Percentiles rank a stretch among this genome's conserved stretches.
Evolutionary conservation across 2,329 filamentous ascomycete species (phyloP).

Genomic region (Neurospora crassa): DNA sequence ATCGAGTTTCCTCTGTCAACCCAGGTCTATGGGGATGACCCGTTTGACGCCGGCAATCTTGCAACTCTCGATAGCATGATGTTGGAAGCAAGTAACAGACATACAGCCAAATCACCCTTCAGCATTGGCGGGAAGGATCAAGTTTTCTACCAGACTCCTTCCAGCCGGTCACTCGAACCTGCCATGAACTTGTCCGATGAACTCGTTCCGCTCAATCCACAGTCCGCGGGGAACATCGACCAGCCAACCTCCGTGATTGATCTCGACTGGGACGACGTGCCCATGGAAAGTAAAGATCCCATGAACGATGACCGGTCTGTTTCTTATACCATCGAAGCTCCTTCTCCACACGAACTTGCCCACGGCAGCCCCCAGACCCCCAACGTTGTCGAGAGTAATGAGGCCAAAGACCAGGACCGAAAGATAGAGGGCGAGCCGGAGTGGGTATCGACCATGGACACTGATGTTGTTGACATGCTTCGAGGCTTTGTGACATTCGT

Average conservation of each 20-base stretch:
- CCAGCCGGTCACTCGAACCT: not conserved
- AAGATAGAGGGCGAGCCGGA: conserved; percentile 11
- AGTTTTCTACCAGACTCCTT: not conserved
- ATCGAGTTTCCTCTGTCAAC: not conserved
- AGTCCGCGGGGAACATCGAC: not conserved
- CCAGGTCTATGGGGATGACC: not conserved
- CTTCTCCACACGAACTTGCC: not conserved
- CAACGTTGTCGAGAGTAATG: not conserved
- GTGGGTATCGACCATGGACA: conserved; percentile 18
- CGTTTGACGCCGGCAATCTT: not conserved
- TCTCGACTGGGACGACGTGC: not conserved
- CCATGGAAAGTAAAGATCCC: not conserved
- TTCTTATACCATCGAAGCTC: not conserved
- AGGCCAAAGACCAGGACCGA: not conserved
- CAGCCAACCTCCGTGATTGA: not conserved
- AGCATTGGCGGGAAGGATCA: not conserved
- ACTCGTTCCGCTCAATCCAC: not conserved
- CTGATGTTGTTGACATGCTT: conserved; percentile 19
- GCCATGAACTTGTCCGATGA: not conserved
- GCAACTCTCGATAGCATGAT: not conserved
- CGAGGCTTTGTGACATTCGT: conserved; percentile 17
- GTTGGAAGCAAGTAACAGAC: not conserved
- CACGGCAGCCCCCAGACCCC: not conserved
- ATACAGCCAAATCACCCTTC: not conserved
- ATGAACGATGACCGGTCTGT: not conserved